Evolutionary conservation across 805 yeast genomes (phyloP).

Genomic region (Metschnikowia cubensis): DNA sequence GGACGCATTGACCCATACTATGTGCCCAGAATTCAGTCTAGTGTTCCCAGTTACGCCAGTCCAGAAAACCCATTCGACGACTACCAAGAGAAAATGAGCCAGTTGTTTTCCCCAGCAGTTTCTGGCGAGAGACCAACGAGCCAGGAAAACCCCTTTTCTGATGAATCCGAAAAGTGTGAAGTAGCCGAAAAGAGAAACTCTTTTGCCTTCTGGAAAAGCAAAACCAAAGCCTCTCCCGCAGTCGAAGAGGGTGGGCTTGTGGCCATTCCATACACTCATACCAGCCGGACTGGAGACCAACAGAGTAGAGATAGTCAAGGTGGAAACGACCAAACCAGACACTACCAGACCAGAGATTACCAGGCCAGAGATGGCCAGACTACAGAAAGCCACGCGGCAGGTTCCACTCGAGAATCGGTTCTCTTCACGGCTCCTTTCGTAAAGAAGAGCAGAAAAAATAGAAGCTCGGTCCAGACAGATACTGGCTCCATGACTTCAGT

Average conservation of each 20-base stretch:
- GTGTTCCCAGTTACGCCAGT: background rate
- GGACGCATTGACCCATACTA: constrained; percentile 8
- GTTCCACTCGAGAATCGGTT: background rate
- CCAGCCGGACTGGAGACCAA: background rate
- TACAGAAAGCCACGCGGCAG: too few species aligned
- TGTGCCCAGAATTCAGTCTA: constrained; percentile 2
- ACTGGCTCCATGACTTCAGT: background rate
- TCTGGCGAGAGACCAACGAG: background rate
- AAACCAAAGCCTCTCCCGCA: background rate
- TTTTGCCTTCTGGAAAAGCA: constrained; percentile 2
- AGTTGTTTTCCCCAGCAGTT: background rate
- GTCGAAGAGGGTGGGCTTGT: constrained; percentile 9
- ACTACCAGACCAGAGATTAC: too few species aligned
- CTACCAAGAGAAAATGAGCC: background rate
- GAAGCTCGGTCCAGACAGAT: background rate
- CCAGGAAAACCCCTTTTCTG: background rate
- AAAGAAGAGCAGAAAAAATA: background rate
- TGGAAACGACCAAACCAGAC: too few species aligned
- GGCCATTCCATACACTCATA: constrained; percentile 12
- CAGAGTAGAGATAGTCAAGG: too few species aligned
- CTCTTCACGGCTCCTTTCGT: background rate
- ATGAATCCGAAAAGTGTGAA: background rate
- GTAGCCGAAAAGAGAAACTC: background rate
- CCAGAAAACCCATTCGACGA: background rate
- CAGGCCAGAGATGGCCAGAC: too few species aligned